A percentile compares a stretch with the other conserved stretches of the same genome.
Conservation (phyloP, 139 green algal genomes). For the Yamagishiella unicocca region DNA sequence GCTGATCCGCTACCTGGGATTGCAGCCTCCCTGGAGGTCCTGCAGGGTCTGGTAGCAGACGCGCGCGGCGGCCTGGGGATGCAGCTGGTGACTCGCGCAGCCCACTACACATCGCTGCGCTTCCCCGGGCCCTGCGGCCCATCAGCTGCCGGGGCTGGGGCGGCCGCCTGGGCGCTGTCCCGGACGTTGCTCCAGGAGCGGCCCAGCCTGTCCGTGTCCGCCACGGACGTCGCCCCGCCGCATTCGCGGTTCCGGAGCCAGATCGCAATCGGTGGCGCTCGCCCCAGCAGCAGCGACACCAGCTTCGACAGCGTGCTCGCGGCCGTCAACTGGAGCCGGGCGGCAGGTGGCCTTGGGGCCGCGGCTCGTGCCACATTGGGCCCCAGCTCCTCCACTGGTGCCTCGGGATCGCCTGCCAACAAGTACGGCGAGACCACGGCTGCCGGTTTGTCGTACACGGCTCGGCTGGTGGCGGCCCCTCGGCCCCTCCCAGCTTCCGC, state of each 20-base stretch:
- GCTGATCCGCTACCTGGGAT: neutral
- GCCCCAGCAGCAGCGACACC: neutral
- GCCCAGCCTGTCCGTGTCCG: neutral
- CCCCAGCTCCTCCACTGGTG: no score
- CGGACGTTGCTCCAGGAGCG: conserved; percentile 10
- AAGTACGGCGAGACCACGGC: neutral
- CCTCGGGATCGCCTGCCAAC: no score
- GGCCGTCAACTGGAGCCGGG: neutral
- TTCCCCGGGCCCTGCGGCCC: neutral
- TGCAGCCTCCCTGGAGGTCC: conserved; percentile 7
- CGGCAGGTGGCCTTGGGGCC: neutral
- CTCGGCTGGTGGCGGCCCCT: conserved; percentile 14
- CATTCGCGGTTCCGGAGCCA: neutral
- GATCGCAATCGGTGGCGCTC: neutral
- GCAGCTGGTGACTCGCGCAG: neutral
- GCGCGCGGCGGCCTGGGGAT: neutral
- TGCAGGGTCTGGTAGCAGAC: conserved; percentile 30
- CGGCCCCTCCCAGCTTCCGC: neutral
- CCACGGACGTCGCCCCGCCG: neutral
- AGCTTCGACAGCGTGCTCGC: neutral
- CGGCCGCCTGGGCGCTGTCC: conserved; percentile 14
- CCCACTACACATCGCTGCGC: neutral
- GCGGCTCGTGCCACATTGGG: neutral
- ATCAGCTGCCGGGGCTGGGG: neutral
- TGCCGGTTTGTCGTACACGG: conserved; percentile 22